Percentiles rank a stretch among this genome's conserved stretches.
These are phyloP conservation scores for Artemisia argyi DNA, from an alignment of 129 eudicot genomes.

Conservation along the genomic window DNA sequence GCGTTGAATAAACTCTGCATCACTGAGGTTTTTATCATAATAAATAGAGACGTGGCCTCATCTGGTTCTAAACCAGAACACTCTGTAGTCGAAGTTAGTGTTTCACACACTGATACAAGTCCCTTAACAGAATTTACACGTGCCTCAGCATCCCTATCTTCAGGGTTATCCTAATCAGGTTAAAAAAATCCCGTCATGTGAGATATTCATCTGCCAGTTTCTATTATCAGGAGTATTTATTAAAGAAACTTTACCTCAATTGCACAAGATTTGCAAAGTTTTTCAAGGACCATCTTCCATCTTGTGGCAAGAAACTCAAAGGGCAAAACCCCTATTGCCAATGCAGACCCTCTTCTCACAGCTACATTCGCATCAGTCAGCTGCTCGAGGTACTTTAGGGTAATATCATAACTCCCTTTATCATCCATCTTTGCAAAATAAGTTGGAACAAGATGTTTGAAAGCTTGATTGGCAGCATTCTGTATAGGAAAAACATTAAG, in stretches of 20 bases:
- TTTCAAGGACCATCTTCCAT: slow-evolving; percentile 75
- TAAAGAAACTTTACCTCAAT: slow-evolving; percentile 57
- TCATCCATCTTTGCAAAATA: slow-evolving; percentile 52
- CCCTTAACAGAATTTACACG: slow-evolving; percentile 90
- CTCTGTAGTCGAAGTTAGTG: slow-evolving; percentile 45
- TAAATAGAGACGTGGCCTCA: slow-evolving; percentile 43
- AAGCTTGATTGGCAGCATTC: slow-evolving; percentile 87
- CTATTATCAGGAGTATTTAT: neutral
- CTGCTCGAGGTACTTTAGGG: slow-evolving; percentile 63
- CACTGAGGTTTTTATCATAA: slow-evolving; percentile 65
- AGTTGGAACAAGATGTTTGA: slow-evolving; percentile 65
- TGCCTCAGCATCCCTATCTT: slow-evolving; percentile 97
- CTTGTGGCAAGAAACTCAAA: slow-evolving; percentile 57
- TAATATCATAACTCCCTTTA: slow-evolving; percentile 57
- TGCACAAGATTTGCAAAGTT: slow-evolving; percentile 75
- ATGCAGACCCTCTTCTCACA: slow-evolving; percentile 95
- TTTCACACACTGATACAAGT: slow-evolving; percentile 83
- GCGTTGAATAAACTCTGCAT: slow-evolving; percentile 75
- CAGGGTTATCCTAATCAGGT: slow-evolving; percentile 72
- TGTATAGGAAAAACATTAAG: slow-evolving; percentile 23
- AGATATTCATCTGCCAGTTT: slow-evolving; percentile 10
- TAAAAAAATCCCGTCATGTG: slow-evolving; percentile 16
- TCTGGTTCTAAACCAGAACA: slow-evolving; percentile 34
- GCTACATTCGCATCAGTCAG: slow-evolving; percentile 89
- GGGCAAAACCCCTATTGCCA: slow-evolving; percentile 92